Base-by-base conservation (phyloP, 257 asterid species). In the Solanum rostratum region DNA sequence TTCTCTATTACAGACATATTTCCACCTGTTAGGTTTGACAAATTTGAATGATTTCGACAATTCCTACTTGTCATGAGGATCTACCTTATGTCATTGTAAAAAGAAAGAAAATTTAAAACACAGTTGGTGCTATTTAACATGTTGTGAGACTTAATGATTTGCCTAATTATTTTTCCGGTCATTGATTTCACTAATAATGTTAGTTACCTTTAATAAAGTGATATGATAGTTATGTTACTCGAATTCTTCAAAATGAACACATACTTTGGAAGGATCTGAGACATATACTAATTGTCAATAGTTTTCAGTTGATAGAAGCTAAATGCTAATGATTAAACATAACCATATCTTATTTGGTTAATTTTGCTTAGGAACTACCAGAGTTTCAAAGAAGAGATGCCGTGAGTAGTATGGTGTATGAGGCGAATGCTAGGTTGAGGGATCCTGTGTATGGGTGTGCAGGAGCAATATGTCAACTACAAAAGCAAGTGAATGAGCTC, bases 321-420 rank as follows among this genome's bases (percentile, higher is more conserved):
- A 33, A 33, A 33, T 33, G 37, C 37, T 33, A 33, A 57, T 20
- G 27, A 57, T 57, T 20, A 57, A n/a, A 1, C 63, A 57, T 57
- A 57, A 57, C 6, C 29, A 57, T 57, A 57, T 57, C 3, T 20
- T 57, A 57, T 57, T 20, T 20, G 60, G 60, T 54, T n/a, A 57
- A 33, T 33, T 5, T 30, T 29, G 4, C 29, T 27, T 84, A 94
- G 98, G 97, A 93, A 82, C 85, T 94, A 16, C 97, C 98, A 0
- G 98, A 94, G 86, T 29, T 30, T 18, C 95, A 90, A 39, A 88
- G 98, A 57, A 92, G 90, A 0, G 98, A 94, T 79, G 94, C 98
- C 2, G 98, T 94, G 84, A 94, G 95, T 59, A 93, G 98, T 90
- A 92, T 93, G 97, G 98, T 94, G 74, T 94, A 94, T 22, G 98